Base-by-base conservation (phyloP, 371 early-diverging fungal genomes). In the Capillidium rhysosporum region DNA sequence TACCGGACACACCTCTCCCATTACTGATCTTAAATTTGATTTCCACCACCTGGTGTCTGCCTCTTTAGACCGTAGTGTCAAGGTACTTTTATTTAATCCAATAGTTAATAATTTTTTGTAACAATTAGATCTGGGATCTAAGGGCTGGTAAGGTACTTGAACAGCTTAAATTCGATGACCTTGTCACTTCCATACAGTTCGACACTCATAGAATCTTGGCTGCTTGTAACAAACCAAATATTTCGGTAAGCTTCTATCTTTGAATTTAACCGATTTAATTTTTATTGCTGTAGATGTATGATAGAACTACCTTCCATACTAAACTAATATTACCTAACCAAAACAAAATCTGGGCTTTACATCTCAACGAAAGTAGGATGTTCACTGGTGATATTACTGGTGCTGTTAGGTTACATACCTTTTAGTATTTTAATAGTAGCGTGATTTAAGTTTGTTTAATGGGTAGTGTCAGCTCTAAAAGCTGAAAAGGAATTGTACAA, bases 81-180 rank as follows among this genome's bases (percentile, higher is more conserved):
- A 76, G 59, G 77, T 80, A 59, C 64, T 67, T 64, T 59, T 62
- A 53, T 57, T 53, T 40, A 12, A 14, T 39, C 2, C 31, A 7
- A 34, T 12, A 4, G 12, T 4, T 34, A 7, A 7, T 34, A 34
- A 0, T 0, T 30, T 31, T 40, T 31, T n/a, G 44, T 46, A 47
- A 66, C 84, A 29, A 45, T 3, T 58, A 79, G 70, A 73, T 88
- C 31, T 90, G 89, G 89, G 91, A 91, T 63, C 60, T 89, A 26
- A 74, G 91, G 20, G 77, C 77, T 20, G 81, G 80, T 24, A 70
- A 72, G 4, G 69, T 75, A 2, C 68, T 78, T 49, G 83, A 84
- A 51, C 73, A 69, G 45, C 44, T 80, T 10, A 61, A 61, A 12
- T 79, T 72, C 52, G 67, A 67, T 3, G 54, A 71, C n/a, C 63